Evolutionary conservation across 2,329 filamentous ascomycete genomes (phyloP).

Genomic region (Penicillium carneum): DNA sequence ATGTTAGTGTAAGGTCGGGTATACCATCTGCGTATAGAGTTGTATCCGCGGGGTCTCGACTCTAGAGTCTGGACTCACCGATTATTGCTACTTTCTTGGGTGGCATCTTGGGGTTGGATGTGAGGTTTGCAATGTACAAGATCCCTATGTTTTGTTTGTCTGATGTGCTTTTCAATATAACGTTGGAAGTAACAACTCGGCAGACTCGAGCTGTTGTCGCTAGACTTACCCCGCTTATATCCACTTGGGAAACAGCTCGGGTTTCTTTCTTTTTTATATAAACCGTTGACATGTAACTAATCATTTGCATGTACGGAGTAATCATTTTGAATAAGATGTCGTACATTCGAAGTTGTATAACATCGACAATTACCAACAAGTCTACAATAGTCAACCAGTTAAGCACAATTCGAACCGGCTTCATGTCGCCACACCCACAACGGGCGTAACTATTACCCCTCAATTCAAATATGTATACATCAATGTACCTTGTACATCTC

Average conservation of each 20-base stretch:
- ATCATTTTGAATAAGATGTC: too few relatives aligned
- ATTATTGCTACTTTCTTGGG: slow-evolving; percentile 62
- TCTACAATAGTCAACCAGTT: background rate
- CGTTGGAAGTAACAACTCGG: background rate
- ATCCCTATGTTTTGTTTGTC: background rate
- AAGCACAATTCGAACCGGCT: background rate
- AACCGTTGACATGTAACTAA: background rate
- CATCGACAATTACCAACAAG: background rate
- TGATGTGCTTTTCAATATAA: background rate
- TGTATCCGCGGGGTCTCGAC: background rate
- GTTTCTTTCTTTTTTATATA: slow-evolving; percentile 8
- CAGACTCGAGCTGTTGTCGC: slow-evolving; percentile 4
- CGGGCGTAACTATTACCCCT: background rate
- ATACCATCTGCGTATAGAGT: background rate
- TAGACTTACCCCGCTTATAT: slow-evolving; percentile 19
- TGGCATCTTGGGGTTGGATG: background rate
- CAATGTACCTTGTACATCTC: background rate
- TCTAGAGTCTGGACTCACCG: slow-evolving; percentile 43
- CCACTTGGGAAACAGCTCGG: slow-evolving; percentile 8
- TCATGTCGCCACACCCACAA: background rate
- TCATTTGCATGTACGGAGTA: too few relatives aligned
- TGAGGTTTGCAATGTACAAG: background rate
- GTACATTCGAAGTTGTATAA: background rate
- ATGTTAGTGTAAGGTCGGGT: slow-evolving; percentile 13
- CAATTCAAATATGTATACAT: background rate